Percentiles rank a stretch among this genome's conserved stretches.
These are phyloP conservation scores for Auricularia sp. DNA, from an alignment of 768 basidiomycete genomes.

Conservation along the genomic window DNA sequence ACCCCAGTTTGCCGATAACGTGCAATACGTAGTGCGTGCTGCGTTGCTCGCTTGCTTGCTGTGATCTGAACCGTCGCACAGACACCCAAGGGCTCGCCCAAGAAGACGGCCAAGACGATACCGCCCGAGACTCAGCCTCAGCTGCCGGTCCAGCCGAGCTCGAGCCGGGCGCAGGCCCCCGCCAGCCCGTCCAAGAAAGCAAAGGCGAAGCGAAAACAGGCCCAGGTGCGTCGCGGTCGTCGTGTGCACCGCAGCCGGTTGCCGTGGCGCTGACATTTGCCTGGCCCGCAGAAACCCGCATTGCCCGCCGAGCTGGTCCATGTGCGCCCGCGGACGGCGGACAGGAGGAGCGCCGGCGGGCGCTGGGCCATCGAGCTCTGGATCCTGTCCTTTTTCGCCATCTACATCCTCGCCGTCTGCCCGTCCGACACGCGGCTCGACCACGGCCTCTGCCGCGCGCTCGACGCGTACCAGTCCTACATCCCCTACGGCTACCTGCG, in stretches of 20 bases:
- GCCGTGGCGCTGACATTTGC: neutral
- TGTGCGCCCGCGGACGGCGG: neutral
- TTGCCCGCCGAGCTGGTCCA: neutral
- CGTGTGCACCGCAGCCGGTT: too few species aligned
- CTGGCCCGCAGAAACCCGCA: neutral
- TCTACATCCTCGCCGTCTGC: conserved; percentile 2
- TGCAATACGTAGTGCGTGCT: neutral
- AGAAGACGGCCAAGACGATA: neutral
- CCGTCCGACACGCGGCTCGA: neutral
- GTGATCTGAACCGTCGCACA: neutral
- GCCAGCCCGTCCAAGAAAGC: neutral
- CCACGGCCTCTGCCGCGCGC: neutral
- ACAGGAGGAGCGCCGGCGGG: neutral
- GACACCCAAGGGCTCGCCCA: neutral
- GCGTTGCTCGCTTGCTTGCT: neutral
- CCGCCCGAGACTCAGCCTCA: neutral
- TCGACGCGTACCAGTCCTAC: neutral
- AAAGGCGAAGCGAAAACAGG: neutral
- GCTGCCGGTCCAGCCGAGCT: neutral
- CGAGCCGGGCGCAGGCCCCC: neutral
- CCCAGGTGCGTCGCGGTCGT: neutral
- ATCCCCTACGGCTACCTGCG: neutral
- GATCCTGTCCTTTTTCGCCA: neutral
- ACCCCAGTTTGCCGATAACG: neutral
- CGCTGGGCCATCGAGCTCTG: neutral